Conservation (phyloP, 805 yeast genomes). For the Pichia rugopelliculosa region DNA sequence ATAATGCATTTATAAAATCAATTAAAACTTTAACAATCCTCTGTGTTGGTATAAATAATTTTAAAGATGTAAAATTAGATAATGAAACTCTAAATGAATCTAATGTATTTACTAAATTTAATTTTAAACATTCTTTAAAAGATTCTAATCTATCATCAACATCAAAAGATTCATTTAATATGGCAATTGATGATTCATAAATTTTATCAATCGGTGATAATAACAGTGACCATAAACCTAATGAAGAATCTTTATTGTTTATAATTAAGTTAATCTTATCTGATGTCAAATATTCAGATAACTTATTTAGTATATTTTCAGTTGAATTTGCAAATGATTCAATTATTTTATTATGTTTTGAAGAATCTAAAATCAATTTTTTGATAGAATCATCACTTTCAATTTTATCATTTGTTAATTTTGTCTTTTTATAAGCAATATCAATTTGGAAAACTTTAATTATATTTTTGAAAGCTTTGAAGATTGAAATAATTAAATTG, state of each 20-base stretch:
- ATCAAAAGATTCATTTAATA: slow-evolving; percentile 71
- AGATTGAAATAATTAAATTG: slow-evolving; percentile 12
- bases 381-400: slow-evolving; percentile 15
- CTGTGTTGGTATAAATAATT: slow-evolving; percentile 19
- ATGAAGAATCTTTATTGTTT: slow-evolving; percentile 35
- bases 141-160: slow-evolving; percentile 76
- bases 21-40: slow-evolving; percentile 64
- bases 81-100: slow-evolving; percentile 32
- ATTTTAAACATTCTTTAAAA: slow-evolving; percentile 44
- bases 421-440: slow-evolving; percentile 17
- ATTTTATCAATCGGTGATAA: slow-evolving; percentile 52
- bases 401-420: slow-evolving; percentile 5
- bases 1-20: slow-evolving; percentile 60
- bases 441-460: slow-evolving; percentile 19
- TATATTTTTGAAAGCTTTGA: slow-evolving; percentile 15
- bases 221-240: slow-evolving; percentile 70
- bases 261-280: slow-evolving; percentile 30
- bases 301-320: slow-evolving; percentile 19
- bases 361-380: slow-evolving; percentile 19
- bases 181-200: slow-evolving; percentile 63
- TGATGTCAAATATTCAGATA: slow-evolving; percentile 20
- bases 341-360: slow-evolving; percentile 23
- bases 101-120: slow-evolving; percentile 39
- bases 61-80: slow-evolving; percentile 11
- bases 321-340: slow-evolving; percentile 13